Evolutionary conservation across 192 early-diverging fungal species (phyloP), one percentile per base, ranked within the genome.

Genomic region (Backusella australiensis): DNA sequence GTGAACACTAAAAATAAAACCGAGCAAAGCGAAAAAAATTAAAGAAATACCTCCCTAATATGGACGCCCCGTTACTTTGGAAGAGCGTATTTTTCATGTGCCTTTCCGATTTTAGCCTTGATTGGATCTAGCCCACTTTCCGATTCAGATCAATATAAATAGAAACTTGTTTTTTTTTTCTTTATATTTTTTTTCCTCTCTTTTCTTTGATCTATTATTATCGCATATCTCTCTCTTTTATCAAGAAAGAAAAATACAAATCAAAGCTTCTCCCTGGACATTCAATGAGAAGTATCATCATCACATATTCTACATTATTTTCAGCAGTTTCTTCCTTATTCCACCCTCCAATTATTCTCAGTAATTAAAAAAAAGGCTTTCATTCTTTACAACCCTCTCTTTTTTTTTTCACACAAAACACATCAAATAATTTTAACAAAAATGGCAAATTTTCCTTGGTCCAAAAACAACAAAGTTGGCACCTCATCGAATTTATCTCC

Each of bases 401-500:
- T 35, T 35, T 68, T 68, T 67, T 34, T 68, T 35, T 19, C 1
- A n/a, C 29, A 12, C 63, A 23, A 66, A 6, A 5, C 19, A 4
- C 66, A 36, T 34, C 29, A 34, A 36, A 71, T 34, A 34, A 71
- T 32, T 71, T 49, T 32, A 44, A 70, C 36, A 70, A 70, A 39
- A 44, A 71, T 69, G 68, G 44, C 70, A 44, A 71, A 29, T 44
- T 34, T 49, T 49, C 21, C 70, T 71, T 71, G 70, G 70, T 19
- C 39, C 70, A 71, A 49, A 46, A 71, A 71, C 35, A 46, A 36
- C 41, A 71, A 63, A 29, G 26, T 35, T 69, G 34, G 26, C 14
- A 46, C n/a, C 17, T 42, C 35, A n/a, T 42, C 70, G 4, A 71
- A 49, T 44, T 26, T 77, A 17, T 77, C 80, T 38, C 80, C 80